Conservation (phyloP, 2,329 filamentous ascomycete genomes). For the Pestalotiopsis fici region DNA sequence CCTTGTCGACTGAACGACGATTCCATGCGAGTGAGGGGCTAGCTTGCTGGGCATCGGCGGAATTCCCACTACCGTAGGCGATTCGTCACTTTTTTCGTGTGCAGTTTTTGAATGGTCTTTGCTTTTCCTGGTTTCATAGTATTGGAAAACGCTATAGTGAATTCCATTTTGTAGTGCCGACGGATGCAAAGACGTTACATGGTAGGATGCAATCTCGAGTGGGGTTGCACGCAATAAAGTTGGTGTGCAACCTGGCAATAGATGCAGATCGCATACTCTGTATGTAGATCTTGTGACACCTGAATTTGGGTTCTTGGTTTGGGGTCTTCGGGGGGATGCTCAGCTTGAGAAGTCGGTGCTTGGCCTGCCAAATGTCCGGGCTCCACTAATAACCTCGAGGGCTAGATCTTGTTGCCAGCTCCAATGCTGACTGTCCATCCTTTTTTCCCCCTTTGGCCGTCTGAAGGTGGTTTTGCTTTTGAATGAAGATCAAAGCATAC, state of each 20-base stretch:
- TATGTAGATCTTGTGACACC: background rate
- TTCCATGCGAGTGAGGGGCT: background rate
- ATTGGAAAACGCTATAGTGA: too few species aligned
- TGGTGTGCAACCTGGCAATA: background rate
- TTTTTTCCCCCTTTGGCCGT: too few species aligned
- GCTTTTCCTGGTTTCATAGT: too few species aligned
- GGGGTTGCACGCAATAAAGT: background rate
- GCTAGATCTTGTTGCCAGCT: too few species aligned
- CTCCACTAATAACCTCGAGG: too few species aligned
- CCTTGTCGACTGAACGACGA: background rate
- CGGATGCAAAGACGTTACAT: too few species aligned
- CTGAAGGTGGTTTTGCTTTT: too few species aligned
- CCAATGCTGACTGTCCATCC: background rate
- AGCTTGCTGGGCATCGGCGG: background rate
- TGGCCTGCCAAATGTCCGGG: background rate
- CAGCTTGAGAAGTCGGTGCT: background rate
- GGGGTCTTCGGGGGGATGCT: background rate
- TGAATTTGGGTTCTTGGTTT: background rate
- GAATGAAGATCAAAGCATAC: too few species aligned
- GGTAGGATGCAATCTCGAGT: background rate
- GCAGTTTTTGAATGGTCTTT: too few species aligned
- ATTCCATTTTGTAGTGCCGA: too few species aligned
- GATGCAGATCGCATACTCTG: background rate
- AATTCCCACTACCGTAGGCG: background rate
- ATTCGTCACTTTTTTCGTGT: too few species aligned